Conservation (phyloP, 2,329 filamentous ascomycete species). For the Hirsutella rhossiliensis region DNA sequence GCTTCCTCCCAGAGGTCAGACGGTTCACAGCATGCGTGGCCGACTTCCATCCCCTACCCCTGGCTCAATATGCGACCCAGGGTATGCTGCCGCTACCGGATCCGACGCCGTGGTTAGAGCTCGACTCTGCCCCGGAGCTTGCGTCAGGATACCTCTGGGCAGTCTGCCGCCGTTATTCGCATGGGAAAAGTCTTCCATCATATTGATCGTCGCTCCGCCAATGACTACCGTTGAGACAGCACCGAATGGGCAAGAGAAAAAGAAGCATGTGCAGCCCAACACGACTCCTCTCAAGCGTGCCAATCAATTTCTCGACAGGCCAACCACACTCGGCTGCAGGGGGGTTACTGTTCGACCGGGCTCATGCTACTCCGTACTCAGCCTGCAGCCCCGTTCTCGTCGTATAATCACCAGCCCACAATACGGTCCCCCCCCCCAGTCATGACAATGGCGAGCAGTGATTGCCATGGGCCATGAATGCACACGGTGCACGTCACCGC, state of each 20-base stretch:
- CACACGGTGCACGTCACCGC: not conserved
- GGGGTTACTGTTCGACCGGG: too few species aligned
- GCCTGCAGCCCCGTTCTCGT: too few species aligned
- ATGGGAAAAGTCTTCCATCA: not conserved
- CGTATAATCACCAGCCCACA: too few species aligned
- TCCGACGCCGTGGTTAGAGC: slow-evolving; percentile 4
- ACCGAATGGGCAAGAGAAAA: too few species aligned
- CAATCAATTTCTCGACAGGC: too few species aligned
- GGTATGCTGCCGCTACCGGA: slow-evolving; percentile 2
- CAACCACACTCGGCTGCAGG: too few species aligned
- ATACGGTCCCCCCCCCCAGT: too few species aligned
- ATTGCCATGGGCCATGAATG: not conserved
- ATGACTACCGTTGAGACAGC: too few species aligned
- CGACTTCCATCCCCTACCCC: slow-evolving; percentile 4
- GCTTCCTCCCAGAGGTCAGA: slow-evolving; percentile 1
- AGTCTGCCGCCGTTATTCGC: not conserved
- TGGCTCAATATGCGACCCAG: slow-evolving; percentile 1
- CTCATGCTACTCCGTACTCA: too few species aligned
- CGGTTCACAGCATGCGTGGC: slow-evolving; percentile 6
- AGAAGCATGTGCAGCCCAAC: too few species aligned
- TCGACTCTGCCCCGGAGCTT: not conserved
- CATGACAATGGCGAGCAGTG: too few species aligned
- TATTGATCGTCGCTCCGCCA: not conserved
- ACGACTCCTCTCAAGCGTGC: too few species aligned
- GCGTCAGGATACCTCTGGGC: not conserved